Conservation (phyloP, 495 filamentous ascomycete species). For the Elasticomyces elasticus region DNA sequence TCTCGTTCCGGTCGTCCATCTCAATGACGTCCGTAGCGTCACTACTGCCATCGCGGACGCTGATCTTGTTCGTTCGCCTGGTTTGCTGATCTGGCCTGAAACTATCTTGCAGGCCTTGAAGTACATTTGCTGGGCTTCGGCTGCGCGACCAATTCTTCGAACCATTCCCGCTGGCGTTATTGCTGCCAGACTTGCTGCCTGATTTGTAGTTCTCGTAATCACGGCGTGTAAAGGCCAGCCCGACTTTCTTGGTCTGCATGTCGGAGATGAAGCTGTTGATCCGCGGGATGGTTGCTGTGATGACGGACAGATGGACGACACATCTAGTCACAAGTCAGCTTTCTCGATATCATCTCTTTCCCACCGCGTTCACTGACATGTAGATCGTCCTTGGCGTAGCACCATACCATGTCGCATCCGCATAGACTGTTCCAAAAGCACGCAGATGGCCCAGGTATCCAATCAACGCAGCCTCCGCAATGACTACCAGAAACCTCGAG, state of each 20-base stretch:
- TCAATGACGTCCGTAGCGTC: neutral
- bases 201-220: neutral
- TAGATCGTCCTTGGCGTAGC: neutral
- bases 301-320: slow-evolving; percentile 7
- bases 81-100: neutral
- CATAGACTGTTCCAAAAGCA: neutral
- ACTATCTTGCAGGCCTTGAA: neutral
- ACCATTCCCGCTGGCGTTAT: neutral
- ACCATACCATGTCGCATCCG: neutral
- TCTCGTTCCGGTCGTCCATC: neutral
- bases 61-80: neutral
- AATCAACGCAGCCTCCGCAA: neutral
- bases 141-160: slow-evolving; percentile 1
- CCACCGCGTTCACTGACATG: neutral
- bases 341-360: neutral
- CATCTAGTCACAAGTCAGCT: neutral
- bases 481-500: neutral
- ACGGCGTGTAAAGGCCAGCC: neutral
- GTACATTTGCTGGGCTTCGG: neutral
- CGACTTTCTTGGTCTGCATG: slow-evolving; percentile 4
- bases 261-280: slow-evolving; percentile 12
- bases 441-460: neutral
- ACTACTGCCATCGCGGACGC: neutral
- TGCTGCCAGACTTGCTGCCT: neutral
- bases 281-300: slow-evolving; percentile 7